These are phyloP conservation scores for Macrophomina phaseolina DNA, from an alignment of 2,329 filamentous ascomycete species.

Conservation along the genomic window DNA sequence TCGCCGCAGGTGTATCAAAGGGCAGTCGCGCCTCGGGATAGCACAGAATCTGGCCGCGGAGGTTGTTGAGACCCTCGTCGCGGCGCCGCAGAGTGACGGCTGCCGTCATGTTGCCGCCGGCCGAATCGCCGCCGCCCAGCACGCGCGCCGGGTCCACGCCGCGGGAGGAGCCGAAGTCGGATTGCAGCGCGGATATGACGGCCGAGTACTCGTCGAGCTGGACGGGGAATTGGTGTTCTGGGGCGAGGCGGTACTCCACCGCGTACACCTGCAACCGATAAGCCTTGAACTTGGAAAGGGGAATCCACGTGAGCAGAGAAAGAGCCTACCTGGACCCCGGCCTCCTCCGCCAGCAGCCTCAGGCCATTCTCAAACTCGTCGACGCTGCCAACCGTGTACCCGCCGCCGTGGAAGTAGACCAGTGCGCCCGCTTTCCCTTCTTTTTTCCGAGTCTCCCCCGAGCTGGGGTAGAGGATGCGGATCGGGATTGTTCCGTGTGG, in stretches of 20 bases:
- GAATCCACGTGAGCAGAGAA: too few species aligned
- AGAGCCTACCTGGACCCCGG: too few species aligned
- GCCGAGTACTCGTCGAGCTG: conserved; percentile 44
- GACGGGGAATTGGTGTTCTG: conserved; percentile 40
- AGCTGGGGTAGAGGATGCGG: too few species aligned
- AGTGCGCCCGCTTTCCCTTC: too few species aligned
- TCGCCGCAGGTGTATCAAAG: conserved; percentile 34
- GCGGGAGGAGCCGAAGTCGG: conserved; percentile 33
- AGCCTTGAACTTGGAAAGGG: too few species aligned
- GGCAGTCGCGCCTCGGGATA: conserved; percentile 42
- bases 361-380: too few species aligned
- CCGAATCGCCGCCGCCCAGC: conserved; percentile 41
- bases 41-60: conserved; percentile 41
- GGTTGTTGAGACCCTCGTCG: conserved; percentile 19
- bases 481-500: too few species aligned
- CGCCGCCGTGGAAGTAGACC: too few species aligned
- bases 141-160: conserved; percentile 38
- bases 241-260: conserved; percentile 44
- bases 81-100: too few species aligned
- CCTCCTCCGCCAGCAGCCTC: too few species aligned
- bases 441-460: too few species aligned
- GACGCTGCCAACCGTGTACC: too few species aligned
- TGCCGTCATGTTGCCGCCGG: conserved; percentile 19
- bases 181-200: conserved; percentile 37
- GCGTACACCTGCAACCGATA: conserved; percentile 17